A percentile compares a stretch with the other conserved stretches of the same genome.
Conservation (phyloP, 257 asterid species). For the Primulina huaijiensis region DNA sequence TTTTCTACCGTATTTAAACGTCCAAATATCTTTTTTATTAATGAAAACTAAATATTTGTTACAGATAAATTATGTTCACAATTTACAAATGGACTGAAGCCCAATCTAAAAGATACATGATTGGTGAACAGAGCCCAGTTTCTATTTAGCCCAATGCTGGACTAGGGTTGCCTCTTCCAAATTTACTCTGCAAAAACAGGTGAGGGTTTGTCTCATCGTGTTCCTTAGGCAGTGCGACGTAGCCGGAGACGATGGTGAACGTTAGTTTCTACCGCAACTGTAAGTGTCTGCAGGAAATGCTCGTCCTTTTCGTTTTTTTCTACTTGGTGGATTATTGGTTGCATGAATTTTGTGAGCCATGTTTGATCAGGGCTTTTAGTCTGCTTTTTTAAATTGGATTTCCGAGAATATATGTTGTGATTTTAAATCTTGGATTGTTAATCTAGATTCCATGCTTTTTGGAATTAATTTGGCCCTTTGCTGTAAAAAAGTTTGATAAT, state of each 20-base stretch:
- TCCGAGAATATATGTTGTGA: background rate
- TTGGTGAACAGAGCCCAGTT: background rate
- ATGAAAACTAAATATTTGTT: background rate
- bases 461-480: background rate
- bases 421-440: background rate
- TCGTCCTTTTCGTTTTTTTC: background rate
- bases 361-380: background rate
- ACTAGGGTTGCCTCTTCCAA: background rate
- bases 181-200: background rate
- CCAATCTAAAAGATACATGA: background rate
- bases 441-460: background rate
- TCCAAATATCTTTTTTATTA: background rate
- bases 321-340: background rate
- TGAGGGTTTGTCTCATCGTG: background rate
- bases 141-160: background rate
- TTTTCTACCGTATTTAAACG: background rate
- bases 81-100: background rate
- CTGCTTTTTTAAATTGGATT: background rate
- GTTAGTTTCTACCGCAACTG: background rate
- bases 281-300: background rate
- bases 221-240: background rate
- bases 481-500: background rate
- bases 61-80: background rate
- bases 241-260: background rate
- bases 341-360: background rate